Conservation (phyloP, 2,329 filamentous ascomycete species). For the Colletotrichum sp. region DNA sequence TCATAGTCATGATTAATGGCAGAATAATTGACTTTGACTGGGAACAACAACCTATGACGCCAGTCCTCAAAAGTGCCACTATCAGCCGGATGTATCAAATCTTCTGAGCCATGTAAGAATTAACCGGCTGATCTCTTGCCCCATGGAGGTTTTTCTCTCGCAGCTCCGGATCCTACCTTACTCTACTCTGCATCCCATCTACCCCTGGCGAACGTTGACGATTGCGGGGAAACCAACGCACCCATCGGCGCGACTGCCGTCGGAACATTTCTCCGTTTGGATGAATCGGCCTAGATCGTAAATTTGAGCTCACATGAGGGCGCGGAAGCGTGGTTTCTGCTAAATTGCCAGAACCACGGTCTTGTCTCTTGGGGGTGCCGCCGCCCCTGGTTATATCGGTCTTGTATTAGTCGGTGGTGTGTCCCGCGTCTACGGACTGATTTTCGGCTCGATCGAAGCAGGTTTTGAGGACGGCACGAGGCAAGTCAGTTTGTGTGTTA, state of each 20-base stretch:
- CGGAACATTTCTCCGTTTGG: background rate
- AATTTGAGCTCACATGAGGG: background rate
- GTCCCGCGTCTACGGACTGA: background rate
- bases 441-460: background rate
- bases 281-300: background rate
- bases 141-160: background rate
- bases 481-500: background rate
- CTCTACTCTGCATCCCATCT: background rate
- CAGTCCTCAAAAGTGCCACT: background rate
- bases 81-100: background rate
- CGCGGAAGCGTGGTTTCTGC: background rate
- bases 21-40: background rate
- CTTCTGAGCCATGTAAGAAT: background rate
- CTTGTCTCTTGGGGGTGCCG: background rate
- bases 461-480: background rate
- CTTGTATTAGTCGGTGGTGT: background rate
- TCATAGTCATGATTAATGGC: rapidly evolving
- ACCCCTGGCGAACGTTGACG: background rate
- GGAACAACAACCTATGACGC: background rate
- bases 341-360: background rate
- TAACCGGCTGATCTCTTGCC: background rate
- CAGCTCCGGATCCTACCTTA: background rate
- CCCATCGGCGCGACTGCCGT: background rate
- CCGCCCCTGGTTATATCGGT: background rate
- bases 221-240: background rate